Evolutionary conservation across 2,329 filamentous ascomycete genomes (phyloP).

Genomic region (Paraphaeosphaeria sporulosa): DNA sequence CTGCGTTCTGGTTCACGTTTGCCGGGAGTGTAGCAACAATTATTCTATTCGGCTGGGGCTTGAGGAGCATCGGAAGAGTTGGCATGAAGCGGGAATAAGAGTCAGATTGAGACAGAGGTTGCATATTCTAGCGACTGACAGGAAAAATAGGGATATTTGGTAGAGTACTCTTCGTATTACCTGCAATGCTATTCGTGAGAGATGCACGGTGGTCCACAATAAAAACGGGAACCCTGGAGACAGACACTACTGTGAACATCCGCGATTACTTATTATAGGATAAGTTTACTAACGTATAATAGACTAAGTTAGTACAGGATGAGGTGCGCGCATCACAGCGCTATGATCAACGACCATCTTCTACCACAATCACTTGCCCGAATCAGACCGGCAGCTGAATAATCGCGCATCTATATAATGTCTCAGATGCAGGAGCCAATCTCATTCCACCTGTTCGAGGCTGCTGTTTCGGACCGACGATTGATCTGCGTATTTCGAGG

Average conservation of each 20-base stretch:
- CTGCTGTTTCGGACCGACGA: background rate
- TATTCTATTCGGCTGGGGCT: constrained; percentile 47
- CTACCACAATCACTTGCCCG: background rate
- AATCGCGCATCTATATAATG: background rate
- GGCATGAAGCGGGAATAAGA: constrained; percentile 51
- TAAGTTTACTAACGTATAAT: too few relatives aligned
- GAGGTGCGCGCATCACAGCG: too few relatives aligned
- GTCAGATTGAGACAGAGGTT: too few relatives aligned
- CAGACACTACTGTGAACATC: too few relatives aligned
- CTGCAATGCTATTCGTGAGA: too few relatives aligned
- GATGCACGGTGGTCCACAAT: too few relatives aligned
- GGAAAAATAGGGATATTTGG: too few relatives aligned
- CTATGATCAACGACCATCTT: background rate
- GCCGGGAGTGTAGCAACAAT: constrained; percentile 41
- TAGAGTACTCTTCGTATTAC: too few relatives aligned
- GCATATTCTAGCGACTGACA: too few relatives aligned
- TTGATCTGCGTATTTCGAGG: background rate
- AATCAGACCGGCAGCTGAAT: background rate
- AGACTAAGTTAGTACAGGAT: too few relatives aligned
- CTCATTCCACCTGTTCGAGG: background rate
- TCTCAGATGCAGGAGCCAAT: background rate
- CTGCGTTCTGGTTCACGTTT: constrained; percentile 55
- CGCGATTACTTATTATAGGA: too few relatives aligned
- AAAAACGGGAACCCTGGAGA: too few relatives aligned
- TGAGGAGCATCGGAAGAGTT: constrained; percentile 55